Conservation (phyloP, 2,329 filamentous ascomycete genomes). For the Diaporthe citrichinensis region DNA sequence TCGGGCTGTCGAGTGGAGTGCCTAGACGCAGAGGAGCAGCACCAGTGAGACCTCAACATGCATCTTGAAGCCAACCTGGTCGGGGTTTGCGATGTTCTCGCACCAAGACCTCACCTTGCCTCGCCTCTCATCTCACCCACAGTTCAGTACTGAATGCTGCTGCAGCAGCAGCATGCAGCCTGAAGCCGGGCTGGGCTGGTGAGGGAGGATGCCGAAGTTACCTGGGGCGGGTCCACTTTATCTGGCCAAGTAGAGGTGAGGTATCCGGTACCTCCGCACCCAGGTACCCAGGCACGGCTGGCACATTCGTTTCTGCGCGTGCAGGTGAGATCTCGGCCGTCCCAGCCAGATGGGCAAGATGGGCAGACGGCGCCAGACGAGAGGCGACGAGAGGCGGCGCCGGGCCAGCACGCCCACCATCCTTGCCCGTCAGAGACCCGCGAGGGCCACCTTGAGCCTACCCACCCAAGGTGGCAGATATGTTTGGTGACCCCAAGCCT, state of each 20-base stretch:
- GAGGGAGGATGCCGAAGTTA: slow-evolving; percentile 42
- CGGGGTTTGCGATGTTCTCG: neutral
- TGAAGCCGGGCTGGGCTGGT: slow-evolving; percentile 33
- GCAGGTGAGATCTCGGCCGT: slow-evolving; percentile 39
- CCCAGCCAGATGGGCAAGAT: slow-evolving; percentile 36
- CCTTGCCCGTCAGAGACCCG: slow-evolving; percentile 8
- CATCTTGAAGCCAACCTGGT: neutral
- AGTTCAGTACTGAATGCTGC: neutral
- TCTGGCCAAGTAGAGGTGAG: neutral
- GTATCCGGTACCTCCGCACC: slow-evolving; percentile 29
- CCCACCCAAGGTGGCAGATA: neutral
- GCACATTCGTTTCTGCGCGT: slow-evolving; percentile 29
- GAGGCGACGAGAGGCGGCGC: slow-evolving; percentile 11
- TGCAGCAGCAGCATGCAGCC: slow-evolving; percentile 33
- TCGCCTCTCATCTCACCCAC: neutral
- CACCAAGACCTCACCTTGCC: neutral
- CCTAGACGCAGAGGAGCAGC: slow-evolving; percentile 17
- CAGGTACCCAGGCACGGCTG: slow-evolving; percentile 4
- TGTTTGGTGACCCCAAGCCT: neutral
- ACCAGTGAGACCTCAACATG: neutral
- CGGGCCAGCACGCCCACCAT: neutral
- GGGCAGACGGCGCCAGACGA: slow-evolving; percentile 20
- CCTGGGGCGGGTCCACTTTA: slow-evolving; percentile 27
- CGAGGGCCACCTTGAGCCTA: neutral
- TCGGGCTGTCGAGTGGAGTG: slow-evolving; percentile 16